Evolutionary conservation across 345 rosid genomes (phyloP).

Genomic region (Gossypium thurberi): DNA sequence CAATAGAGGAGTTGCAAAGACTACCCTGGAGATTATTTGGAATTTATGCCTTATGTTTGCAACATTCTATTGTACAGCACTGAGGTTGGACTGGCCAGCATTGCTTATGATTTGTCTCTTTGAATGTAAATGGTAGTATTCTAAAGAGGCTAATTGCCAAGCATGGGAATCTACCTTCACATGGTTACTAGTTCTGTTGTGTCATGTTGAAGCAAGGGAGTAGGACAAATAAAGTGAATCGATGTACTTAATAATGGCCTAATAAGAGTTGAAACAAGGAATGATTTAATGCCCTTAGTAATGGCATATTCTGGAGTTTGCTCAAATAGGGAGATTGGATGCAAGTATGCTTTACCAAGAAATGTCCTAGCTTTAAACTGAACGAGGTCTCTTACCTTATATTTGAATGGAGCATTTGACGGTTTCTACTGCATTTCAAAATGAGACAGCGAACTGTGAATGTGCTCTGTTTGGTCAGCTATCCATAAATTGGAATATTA

Average conservation of each 20-base stretch:
- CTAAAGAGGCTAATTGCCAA: constrained; percentile 3
- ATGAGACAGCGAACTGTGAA: background rate
- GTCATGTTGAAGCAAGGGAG: background rate
- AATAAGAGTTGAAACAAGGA: background rate
- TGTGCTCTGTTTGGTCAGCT: background rate
- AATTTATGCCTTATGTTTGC: background rate
- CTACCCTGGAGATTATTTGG: background rate
- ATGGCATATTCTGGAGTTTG: background rate
- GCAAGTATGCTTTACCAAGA: background rate
- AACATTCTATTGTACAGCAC: background rate
- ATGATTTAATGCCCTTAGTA: background rate
- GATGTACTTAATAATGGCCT: background rate
- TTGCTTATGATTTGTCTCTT: background rate
- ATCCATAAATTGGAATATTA: background rate
- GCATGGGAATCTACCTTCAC: background rate
- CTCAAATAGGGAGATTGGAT: background rate
- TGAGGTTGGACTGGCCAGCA: background rate
- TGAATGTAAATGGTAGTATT: background rate
- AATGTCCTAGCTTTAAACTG: background rate
- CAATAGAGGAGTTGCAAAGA: background rate
- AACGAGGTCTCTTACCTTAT: background rate
- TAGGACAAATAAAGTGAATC: background rate
- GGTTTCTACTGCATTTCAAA: background rate
- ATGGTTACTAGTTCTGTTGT: background rate
- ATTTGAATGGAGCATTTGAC: background rate